These are phyloP conservation scores for Volvox carteri DNA, from an alignment of 163 green algal species.

Conservation along the genomic window DNA sequence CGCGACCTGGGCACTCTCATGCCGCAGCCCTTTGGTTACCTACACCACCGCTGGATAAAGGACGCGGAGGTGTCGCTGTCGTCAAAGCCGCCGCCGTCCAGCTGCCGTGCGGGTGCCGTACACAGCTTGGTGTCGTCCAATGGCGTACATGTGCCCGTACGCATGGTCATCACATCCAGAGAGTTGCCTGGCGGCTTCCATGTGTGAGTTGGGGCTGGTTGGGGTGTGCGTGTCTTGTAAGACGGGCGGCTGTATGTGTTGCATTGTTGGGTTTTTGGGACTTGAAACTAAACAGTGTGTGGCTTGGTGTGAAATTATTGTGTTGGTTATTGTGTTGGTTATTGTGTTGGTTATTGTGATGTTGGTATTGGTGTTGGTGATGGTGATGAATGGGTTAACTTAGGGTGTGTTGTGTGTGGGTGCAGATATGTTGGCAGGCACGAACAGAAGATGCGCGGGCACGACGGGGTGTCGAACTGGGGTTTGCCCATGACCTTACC, in stretches of 20 bases:
- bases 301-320: too few species aligned
- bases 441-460: too few species aligned
- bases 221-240: neutral
- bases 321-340: too few species aligned
- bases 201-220: conserved; percentile 11
- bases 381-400: too few species aligned
- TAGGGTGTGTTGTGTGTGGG: too few species aligned
- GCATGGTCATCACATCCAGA: conserved; percentile 33
- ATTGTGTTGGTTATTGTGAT: neutral
- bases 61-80: conserved; percentile 37
- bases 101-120: conserved; percentile 53
- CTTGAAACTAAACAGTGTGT: neutral
- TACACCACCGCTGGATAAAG: conserved; percentile 62
- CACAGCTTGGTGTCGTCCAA: conserved; percentile 63
- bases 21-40: conserved; percentile 61
- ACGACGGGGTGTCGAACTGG: too few species aligned
- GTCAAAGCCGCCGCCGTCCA: conserved; percentile 23
- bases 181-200: conserved; percentile 8
- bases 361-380: neutral
- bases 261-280: neutral
- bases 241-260: neutral
- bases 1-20: conserved; percentile 62
- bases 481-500: too few species aligned
- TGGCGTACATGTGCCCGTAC: conserved; percentile 58
- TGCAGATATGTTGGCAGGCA: too few species aligned